Conservation (phyloP, 768 basidiomycete genomes). For the Russula foetens region DNA sequence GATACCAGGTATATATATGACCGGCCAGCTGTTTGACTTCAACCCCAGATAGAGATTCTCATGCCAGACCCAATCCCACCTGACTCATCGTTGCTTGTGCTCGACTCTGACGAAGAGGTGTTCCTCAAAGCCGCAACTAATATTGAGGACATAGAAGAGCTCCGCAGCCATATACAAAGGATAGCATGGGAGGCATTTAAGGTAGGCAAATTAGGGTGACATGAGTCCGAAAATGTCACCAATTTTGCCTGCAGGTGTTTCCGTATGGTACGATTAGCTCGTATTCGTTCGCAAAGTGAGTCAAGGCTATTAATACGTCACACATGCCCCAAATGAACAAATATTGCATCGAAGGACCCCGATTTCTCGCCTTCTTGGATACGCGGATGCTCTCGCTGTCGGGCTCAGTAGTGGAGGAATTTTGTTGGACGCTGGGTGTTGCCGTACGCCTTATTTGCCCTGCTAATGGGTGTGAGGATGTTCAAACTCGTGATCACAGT, state of each 20-base stretch:
- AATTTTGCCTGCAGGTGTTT: conserved; percentile 21
- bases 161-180: conserved; percentile 2
- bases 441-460: conserved; percentile 28
- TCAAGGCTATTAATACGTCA: not conserved
- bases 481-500: conserved; percentile 21
- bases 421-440: conserved; percentile 39
- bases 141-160: conserved; percentile 1
- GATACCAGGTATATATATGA: too few species aligned
- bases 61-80: not conserved
- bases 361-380: conserved; percentile 23
- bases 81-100: conserved; percentile 9
- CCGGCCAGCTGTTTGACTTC: not conserved
- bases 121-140: conserved; percentile 3
- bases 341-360: conserved; percentile 17
- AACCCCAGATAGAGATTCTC: not conserved
- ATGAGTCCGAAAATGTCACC: not conserved
- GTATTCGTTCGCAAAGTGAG: conserved; percentile 24
- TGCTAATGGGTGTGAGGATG: not conserved
- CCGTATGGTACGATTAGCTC: conserved; percentile 28
- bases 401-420: conserved; percentile 30
- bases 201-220: not conserved
- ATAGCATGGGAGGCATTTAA: conserved; percentile 11
- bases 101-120: not conserved
- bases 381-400: conserved; percentile 29
- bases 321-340: not conserved